Evolutionary conservation across 306 rosid genomes (phyloP).

Genomic region (Ziziphus jujuba): DNA sequence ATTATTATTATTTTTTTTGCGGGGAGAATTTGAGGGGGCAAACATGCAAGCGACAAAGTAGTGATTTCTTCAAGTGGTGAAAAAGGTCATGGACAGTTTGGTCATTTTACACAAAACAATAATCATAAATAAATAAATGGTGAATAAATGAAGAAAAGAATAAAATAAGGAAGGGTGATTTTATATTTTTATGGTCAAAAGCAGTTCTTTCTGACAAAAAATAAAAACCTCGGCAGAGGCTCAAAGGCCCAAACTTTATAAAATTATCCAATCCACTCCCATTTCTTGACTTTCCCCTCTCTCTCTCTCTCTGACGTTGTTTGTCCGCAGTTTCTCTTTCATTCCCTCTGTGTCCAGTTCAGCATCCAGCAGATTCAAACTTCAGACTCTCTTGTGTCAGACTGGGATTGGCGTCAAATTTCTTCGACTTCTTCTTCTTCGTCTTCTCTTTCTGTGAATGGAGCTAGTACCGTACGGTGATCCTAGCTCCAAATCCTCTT

Average conservation of each 20-base stretch:
- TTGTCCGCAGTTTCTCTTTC: background rate
- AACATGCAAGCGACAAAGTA: too few species aligned
- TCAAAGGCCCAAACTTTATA: too few species aligned
- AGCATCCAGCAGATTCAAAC: background rate
- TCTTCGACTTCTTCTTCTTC: background rate
- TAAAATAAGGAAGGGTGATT: too few species aligned
- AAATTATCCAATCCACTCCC: background rate
- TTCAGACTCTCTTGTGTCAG: slow-evolving; percentile 11
- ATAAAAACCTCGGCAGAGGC: too few species aligned
- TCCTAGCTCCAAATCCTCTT: slow-evolving; percentile 36
- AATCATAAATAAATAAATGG: too few species aligned
- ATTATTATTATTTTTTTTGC: too few species aligned
- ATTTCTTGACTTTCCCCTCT: background rate
- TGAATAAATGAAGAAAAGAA: too few species aligned
- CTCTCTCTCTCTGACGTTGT: background rate
- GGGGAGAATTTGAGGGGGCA: too few species aligned
- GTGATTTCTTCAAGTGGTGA: background rate
- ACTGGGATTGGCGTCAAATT: slow-evolving; percentile 9
- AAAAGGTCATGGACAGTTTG: background rate
- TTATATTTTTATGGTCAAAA: slow-evolving; percentile 13
- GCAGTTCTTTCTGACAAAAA: background rate
- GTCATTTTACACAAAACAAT: background rate
- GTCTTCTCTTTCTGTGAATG: slow-evolving; percentile 29
- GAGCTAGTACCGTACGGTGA: slow-evolving; percentile 69
- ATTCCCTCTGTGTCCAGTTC: slow-evolving; percentile 7